These are phyloP conservation scores for Xylariaceae sp. DNA, from an alignment of 2,329 filamentous ascomycete genomes.

Conservation along the genomic window DNA sequence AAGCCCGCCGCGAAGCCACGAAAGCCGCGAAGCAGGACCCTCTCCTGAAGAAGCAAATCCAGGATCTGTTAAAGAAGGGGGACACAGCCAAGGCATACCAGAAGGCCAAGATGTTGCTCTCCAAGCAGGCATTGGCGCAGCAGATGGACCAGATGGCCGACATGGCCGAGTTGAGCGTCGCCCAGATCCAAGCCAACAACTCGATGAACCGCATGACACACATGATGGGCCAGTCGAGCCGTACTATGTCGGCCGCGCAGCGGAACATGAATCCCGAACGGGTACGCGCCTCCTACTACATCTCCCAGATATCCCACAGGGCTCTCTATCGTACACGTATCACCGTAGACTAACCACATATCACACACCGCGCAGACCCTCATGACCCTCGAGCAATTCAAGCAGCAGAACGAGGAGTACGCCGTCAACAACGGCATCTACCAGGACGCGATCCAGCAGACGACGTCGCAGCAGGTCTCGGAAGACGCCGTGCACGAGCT, in stretches of 20 bases:
- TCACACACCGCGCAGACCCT: slow-evolving; percentile 42
- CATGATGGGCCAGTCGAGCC: slow-evolving; percentile 58
- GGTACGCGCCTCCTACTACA: slow-evolving; percentile 24
- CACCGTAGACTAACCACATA: background rate
- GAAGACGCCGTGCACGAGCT: slow-evolving; percentile 83
- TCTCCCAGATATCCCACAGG: background rate
- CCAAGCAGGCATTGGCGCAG: slow-evolving; percentile 57
- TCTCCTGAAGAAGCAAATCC: slow-evolving; percentile 59
- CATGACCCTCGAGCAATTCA: slow-evolving; percentile 55
- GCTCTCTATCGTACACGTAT: background rate
- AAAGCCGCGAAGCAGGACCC: slow-evolving; percentile 59
- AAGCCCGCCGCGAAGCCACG: slow-evolving; percentile 56
- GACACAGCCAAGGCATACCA: slow-evolving; percentile 61
- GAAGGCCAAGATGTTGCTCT: slow-evolving; percentile 59
- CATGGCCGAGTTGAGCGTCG: slow-evolving; percentile 57
- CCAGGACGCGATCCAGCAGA: slow-evolving; percentile 77
- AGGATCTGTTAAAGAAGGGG: slow-evolving; percentile 58
- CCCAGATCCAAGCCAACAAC: slow-evolving; percentile 62
- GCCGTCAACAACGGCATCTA: slow-evolving; percentile 56
- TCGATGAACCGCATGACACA: slow-evolving; percentile 62
- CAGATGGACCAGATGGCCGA: slow-evolving; percentile 63
- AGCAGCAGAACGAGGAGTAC: slow-evolving; percentile 2
- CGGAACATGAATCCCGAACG: slow-evolving; percentile 56
- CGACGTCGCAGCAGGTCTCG: slow-evolving; percentile 63
- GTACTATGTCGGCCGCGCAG: slow-evolving; percentile 55